phyloP scores from a whole-genome alignment of 2,329 filamentous ascomycete genomes.

The Epichloe brachyelytri region DNA sequence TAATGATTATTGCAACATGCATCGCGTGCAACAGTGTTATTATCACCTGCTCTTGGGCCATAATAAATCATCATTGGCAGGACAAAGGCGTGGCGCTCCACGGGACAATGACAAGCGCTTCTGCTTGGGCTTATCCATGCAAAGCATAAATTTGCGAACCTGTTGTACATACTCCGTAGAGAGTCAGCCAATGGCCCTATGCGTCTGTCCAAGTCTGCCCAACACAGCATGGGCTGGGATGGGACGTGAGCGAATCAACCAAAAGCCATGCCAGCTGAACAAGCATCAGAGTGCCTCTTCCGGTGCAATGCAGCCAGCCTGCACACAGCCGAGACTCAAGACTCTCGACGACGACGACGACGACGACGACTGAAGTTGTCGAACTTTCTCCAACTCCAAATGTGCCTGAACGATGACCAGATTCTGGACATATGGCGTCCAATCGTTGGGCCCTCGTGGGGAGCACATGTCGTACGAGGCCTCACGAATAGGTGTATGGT shows the following conservation, averaged over 20 bases:
- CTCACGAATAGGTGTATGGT: neutral
- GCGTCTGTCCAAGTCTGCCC: neutral
- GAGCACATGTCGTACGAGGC: neutral
- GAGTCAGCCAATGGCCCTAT: neutral
- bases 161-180: neutral
- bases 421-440: neutral
- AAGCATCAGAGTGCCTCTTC: too few species aligned
- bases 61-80: neutral
- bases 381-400: neutral
- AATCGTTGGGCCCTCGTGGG: neutral
- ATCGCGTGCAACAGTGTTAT: neutral
- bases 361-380: neutral
- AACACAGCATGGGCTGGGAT: neutral
- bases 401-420: conserved; percentile 1
- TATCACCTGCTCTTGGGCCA: neutral
- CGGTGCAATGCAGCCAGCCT: too few species aligned
- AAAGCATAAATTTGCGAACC: conserved; percentile 1
- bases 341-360: too few species aligned
- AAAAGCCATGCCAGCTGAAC: too few species aligned
- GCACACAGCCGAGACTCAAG: too few species aligned
- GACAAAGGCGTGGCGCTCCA: neutral
- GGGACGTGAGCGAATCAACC: too few species aligned
- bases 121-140: neutral
- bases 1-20: neutral
- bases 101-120: neutral